Evolutionary conservation across 140 eudicot genomes (phyloP), one percentile per base, ranked within the genome.

Genomic region (Ambrosia hybrid): DNA sequence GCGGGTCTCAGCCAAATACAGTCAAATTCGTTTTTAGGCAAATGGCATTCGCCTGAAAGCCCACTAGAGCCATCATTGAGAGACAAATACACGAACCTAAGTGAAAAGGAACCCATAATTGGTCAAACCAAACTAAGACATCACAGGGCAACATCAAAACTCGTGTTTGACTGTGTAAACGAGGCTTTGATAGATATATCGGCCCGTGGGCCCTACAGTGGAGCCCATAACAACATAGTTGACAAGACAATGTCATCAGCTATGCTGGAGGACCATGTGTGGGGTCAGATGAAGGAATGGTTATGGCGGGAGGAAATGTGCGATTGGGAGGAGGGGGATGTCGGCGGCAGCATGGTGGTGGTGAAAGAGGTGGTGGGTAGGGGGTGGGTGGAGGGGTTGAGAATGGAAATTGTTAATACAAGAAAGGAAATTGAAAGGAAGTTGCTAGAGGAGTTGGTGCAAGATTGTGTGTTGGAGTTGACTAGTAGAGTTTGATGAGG

Each of bases 91-190:
- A 72, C 72, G 53, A 85, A 86, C 73, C 51, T 75, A 66, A 66
- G 78, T 9, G 85, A 77, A 65, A 84, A 84, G 79, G 90, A 88
- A 36, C 73, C 78, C 0, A 78, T 78, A 36, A 49, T 76, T 4
- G 77, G 78, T 7, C 91, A 73, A 83, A 86, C 76, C 4, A 93
- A 78, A 75, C 81, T 71, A 17, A 84, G 89, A 72, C 87, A 81
- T 73, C 80, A 77, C 70, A 81, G 79, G 14, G 80, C 95, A 6
- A 78, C 73, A 11, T 68, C 85, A 26, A 90, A 86, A 67, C 94
- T 94, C 6, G 88, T 94, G 56, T 94, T 90, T 63, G 99, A 94
- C 75, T 86, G 90, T 37, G 92, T 90, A 0, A 94, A 94, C 74
- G 91, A 80, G 68, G 90, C 85, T 0, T 70, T 94, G 53, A 57